phyloP scores from a whole-genome alignment of 345 rosid genomes.

The Balakata baccata region DNA sequence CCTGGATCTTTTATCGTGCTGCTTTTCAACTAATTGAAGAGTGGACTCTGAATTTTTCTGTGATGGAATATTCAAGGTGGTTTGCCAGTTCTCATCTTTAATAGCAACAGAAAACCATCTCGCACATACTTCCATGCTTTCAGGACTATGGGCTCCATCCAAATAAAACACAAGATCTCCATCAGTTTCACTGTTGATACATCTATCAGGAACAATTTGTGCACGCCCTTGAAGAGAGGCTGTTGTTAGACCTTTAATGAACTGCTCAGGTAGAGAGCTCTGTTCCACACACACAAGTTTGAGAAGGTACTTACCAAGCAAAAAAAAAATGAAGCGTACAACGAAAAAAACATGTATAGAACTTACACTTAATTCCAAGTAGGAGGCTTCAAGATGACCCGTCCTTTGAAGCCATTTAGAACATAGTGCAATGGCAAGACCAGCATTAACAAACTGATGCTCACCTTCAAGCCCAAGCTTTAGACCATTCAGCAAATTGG shows the following conservation, averaged over 20 bases:
- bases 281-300: conserved; percentile 32
- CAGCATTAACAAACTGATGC: conserved; percentile 88
- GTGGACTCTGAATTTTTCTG: conserved; percentile 38
- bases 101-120: conserved; percentile 78
- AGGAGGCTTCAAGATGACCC: conserved; percentile 50
- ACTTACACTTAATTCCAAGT: conserved; percentile 54
- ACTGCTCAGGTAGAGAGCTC: conserved; percentile 73
- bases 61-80: conserved; percentile 29
- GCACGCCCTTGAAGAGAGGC: conserved; percentile 96
- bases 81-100: conserved; percentile 44
- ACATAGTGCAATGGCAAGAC: conserved; percentile 77
- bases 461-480: conserved; percentile 91
- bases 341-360: background rate
- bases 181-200: conserved; percentile 35
- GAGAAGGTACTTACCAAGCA: conserved; percentile 8
- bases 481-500: conserved; percentile 53
- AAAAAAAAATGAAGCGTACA: background rate
- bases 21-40: conserved; percentile 23
- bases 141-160: conserved; percentile 98
- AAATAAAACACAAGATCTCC: conserved; percentile 79
- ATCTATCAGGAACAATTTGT: conserved; percentile 67
- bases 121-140: conserved; percentile 88
- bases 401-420: conserved; percentile 78
- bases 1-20: conserved; percentile 15
- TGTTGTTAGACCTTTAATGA: conserved; percentile 73